These are phyloP conservation scores for Metschnikowia amazonensis DNA, from an alignment of 805 yeast genomes.

Conservation along the genomic window DNA sequence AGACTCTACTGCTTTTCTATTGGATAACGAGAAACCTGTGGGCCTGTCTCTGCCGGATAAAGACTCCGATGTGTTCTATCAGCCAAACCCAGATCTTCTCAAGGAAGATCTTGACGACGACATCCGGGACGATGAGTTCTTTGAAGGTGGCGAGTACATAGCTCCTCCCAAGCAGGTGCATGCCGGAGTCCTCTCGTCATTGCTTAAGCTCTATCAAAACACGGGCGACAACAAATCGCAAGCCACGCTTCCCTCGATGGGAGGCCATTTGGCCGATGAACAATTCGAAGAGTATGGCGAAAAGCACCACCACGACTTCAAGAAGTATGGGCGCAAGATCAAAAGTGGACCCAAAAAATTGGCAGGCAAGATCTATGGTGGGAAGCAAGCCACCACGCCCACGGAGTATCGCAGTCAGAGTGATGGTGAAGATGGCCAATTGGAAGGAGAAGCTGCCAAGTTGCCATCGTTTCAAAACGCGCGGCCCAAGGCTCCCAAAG, in stretches of 20 bases:
- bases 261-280: constrained; percentile 26
- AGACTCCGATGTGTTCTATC: constrained; percentile 22
- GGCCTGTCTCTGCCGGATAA: constrained; percentile 7
- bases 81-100: constrained; percentile 46
- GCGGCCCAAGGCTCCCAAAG: constrained; percentile 35
- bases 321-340: constrained; percentile 28
- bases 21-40: constrained; percentile 3
- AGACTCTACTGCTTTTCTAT: constrained; percentile 6
- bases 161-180: constrained; percentile 63
- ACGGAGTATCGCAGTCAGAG: constrained; percentile 3
- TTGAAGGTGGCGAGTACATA: constrained; percentile 39
- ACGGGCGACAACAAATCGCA: constrained; percentile 30
- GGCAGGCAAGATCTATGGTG: constrained; percentile 17
- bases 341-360: constrained; percentile 25
- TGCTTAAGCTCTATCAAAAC: constrained; percentile 65
- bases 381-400: constrained; percentile 4
- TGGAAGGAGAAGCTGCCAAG: constrained; percentile 18
- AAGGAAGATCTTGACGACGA: constrained; percentile 32
- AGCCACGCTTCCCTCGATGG: constrained; percentile 23
- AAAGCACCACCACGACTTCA: constrained; percentile 20
- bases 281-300: constrained; percentile 9
- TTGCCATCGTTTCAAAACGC: constrained; percentile 46
- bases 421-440: constrained; percentile 7
- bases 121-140: constrained; percentile 27
- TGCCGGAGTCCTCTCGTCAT: constrained; percentile 81